Conservation (phyloP, 1,284 basidiomycete genomes). For the Apiotrichum mycotoxinovorans region DNA sequence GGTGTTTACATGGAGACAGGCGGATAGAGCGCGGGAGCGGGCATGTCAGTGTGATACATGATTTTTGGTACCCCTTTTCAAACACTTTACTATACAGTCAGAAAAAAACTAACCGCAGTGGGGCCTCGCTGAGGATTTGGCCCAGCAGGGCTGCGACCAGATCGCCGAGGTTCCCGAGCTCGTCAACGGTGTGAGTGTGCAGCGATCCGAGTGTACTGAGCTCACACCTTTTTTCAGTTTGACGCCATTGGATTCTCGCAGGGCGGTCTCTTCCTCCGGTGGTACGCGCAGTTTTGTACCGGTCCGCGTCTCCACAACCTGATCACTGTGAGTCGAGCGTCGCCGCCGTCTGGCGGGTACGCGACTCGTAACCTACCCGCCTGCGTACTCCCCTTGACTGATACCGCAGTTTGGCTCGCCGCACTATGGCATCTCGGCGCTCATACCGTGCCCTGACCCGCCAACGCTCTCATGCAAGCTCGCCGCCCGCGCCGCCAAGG, state of each 20-base stretch:
- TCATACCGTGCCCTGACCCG: conserved; percentile 49
- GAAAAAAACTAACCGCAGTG: conserved; percentile 24
- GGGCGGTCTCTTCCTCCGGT: conserved; percentile 89
- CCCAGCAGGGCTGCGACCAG: conserved; percentile 12
- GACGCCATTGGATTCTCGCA: conserved; percentile 92
- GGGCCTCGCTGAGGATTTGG: conserved; percentile 38
- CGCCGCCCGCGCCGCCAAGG: conserved; percentile 66
- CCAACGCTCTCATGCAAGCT: conserved; percentile 61
- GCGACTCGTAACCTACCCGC: background rate
- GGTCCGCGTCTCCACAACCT: conserved; percentile 74
- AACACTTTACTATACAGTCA: background rate
- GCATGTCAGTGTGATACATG: too few species aligned
- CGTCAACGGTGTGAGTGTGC: conserved; percentile 7
- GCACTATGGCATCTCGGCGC: conserved; percentile 46
- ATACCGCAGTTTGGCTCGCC: conserved; percentile 52
- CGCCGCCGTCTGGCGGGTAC: background rate
- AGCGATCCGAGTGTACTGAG: background rate
- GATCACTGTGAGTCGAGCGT: conserved; percentile 59
- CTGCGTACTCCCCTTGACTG: too few species aligned
- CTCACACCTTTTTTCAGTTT: too few species aligned
- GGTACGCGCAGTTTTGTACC: conserved; percentile 81
- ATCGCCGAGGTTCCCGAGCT: conserved; percentile 11
- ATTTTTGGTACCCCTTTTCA: too few species aligned
- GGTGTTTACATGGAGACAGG: too few species aligned
- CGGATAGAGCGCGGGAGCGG: too few species aligned